Conservation (phyloP, 768 basidiomycete species). For the Lactifluus volemus region DNA sequence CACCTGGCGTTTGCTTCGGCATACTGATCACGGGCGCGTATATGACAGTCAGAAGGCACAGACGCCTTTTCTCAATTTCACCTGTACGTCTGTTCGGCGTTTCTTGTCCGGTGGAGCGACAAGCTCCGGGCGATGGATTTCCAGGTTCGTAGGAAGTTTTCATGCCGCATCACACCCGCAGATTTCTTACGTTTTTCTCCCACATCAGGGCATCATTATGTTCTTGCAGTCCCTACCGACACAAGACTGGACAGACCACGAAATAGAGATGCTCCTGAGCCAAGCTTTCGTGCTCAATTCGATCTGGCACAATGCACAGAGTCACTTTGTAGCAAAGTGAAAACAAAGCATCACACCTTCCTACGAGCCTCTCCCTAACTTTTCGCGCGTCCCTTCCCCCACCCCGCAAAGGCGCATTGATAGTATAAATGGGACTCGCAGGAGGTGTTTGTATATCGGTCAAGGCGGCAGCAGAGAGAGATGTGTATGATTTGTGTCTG, state of each 20-base stretch:
- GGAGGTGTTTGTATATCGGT: background rate
- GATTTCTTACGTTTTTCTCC: background rate
- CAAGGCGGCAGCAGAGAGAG: constrained; percentile 13
- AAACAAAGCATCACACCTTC: background rate
- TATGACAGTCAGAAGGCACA: constrained; percentile 78
- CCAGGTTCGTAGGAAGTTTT: constrained; percentile 49
- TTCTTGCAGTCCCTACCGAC: constrained; percentile 91
- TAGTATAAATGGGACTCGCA: background rate
- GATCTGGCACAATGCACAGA: constrained; percentile 89
- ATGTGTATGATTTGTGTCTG: constrained; percentile 10
- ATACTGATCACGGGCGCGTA: background rate
- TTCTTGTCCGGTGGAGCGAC: constrained; percentile 92
- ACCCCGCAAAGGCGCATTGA: background rate
- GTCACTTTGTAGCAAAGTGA: constrained; percentile 63
- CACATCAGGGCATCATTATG: constrained; percentile 89
- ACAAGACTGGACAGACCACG: constrained; percentile 91
- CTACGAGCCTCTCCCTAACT: background rate
- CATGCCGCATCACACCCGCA: background rate
- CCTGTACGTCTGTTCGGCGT: constrained; percentile 95
- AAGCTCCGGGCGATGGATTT: constrained; percentile 96
- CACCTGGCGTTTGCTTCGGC: background rate
- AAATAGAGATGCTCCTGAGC: constrained; percentile 89
- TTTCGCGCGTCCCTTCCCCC: background rate
- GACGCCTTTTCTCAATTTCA: constrained; percentile 99
- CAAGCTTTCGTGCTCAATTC: constrained; percentile 93